These are phyloP conservation scores for Xylariaceae sp. DNA, from an alignment of 2,329 filamentous ascomycete species.

Conservation along the genomic window DNA sequence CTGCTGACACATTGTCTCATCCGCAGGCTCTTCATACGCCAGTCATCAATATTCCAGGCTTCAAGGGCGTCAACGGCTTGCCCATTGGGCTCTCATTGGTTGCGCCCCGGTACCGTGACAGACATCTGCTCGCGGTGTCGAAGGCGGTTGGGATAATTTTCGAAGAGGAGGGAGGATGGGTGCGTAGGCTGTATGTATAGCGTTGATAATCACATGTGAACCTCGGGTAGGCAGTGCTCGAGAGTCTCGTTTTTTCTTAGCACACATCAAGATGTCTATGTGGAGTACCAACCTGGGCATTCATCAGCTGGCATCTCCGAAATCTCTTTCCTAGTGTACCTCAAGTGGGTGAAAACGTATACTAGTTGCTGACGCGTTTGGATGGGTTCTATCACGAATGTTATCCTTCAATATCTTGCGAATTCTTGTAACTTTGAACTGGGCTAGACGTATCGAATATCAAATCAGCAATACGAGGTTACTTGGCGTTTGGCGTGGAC, in stretches of 20 bases:
- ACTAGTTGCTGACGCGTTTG: no score
- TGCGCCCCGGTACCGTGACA: conserved; percentile 41
- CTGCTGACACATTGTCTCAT: not conserved
- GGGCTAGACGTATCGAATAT: no score
- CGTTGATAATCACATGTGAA: not conserved
- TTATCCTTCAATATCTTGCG: no score
- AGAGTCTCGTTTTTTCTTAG: not conserved
- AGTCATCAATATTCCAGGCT: conserved; percentile 60
- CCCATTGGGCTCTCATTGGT: conserved; percentile 56
- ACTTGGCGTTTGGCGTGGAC: no score
- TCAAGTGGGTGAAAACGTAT: no score
- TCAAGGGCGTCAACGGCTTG: conserved; percentile 50
- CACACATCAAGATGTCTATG: not conserved
- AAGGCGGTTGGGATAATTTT: conserved; percentile 38
- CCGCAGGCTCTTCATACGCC: conserved; percentile 50
- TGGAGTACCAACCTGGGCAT: no score
- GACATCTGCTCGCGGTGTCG: conserved; percentile 37
- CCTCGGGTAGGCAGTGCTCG: not conserved
- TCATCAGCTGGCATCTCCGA: no score
- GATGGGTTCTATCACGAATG: no score
- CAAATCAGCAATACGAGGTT: no score
- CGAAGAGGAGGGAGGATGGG: conserved; percentile 35
- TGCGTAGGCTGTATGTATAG: conserved; percentile 1
- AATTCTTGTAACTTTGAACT: no score
- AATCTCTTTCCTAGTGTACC: no score